Conservation (phyloP, 106 monocot genomes). For the Vanilla planifolia region DNA sequence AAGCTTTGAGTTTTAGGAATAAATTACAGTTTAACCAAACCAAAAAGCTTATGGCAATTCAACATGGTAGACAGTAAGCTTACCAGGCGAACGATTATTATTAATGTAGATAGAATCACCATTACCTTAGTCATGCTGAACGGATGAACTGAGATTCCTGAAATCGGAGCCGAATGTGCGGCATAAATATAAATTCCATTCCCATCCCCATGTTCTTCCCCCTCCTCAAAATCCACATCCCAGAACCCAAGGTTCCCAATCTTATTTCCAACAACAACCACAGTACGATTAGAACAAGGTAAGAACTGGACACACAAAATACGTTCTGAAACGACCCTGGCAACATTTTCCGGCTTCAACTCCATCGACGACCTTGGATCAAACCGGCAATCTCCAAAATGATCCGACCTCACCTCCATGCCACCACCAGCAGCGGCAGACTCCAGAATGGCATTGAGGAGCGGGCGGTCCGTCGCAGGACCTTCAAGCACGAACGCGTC, state of each 20-base stretch:
- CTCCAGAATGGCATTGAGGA: slow-evolving; percentile 13
- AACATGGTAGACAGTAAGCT: neutral
- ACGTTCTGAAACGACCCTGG: slow-evolving; percentile 29
- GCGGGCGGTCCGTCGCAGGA: neutral
- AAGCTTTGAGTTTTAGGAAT: no score
- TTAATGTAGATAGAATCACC: neutral
- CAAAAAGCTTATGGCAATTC: neutral
- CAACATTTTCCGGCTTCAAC: slow-evolving; percentile 26
- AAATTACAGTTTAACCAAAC: no score
- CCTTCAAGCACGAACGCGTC: slow-evolving; percentile 15
- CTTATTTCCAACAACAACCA: slow-evolving; percentile 50
- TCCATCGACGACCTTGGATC: slow-evolving; percentile 17
- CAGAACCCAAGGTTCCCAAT: slow-evolving; percentile 52
- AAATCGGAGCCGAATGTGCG: slow-evolving; percentile 40
- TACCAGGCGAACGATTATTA: neutral
- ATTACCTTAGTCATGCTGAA: slow-evolving; percentile 31
- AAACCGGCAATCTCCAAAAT: neutral
- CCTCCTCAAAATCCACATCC: slow-evolving; percentile 32
- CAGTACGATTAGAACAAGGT: slow-evolving; percentile 30
- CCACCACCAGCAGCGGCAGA: neutral
- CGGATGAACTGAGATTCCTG: slow-evolving; percentile 42
- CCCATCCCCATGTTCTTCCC: slow-evolving; percentile 9
- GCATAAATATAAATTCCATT: slow-evolving; percentile 29
- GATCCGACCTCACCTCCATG: neutral
- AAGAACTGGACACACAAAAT: slow-evolving; percentile 44